Evolutionary conservation across 139 green algal genomes (phyloP).

Genomic region (Zygnema cylindricum): DNA sequence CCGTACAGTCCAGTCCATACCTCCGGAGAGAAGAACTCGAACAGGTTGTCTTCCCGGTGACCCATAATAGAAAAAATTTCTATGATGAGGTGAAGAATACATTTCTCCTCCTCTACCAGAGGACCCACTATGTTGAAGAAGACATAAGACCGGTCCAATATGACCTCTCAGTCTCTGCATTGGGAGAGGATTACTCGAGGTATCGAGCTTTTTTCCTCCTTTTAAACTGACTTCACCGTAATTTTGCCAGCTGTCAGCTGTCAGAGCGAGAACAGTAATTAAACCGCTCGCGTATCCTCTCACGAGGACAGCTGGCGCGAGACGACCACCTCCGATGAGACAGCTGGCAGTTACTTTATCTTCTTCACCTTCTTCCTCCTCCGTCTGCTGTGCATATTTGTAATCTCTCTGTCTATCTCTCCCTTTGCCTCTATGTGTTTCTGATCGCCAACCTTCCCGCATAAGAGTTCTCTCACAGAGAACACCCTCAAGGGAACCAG

Average conservation of each 20-base stretch:
- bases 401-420: neutral
- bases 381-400: no score
- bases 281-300: constrained; percentile 25
- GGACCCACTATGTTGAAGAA: neutral
- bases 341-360: constrained; percentile 13
- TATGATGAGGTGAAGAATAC: neutral
- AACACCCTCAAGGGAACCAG: no score
- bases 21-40: constrained; percentile 31
- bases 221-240: neutral
- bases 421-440: no score
- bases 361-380: no score
- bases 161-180: neutral
- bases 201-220: neutral
- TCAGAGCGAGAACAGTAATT: neutral
- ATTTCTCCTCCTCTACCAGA: neutral
- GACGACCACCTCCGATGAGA: constrained; percentile 17
- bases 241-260: neutral
- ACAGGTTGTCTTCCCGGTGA: neutral
- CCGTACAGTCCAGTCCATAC: constrained; percentile 39
- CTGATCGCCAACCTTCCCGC: neutral
- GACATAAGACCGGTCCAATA: neutral
- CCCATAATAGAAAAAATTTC: neutral
- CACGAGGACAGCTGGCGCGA: constrained; percentile 17
- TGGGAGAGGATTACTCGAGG: neutral
- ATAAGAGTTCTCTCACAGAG: neutral